A percentile compares a stretch with the other conserved stretches of the same genome.
Conservation (phyloP, 2,329 filamentous ascomycete species). For the Raffaelea ambrosiae region DNA sequence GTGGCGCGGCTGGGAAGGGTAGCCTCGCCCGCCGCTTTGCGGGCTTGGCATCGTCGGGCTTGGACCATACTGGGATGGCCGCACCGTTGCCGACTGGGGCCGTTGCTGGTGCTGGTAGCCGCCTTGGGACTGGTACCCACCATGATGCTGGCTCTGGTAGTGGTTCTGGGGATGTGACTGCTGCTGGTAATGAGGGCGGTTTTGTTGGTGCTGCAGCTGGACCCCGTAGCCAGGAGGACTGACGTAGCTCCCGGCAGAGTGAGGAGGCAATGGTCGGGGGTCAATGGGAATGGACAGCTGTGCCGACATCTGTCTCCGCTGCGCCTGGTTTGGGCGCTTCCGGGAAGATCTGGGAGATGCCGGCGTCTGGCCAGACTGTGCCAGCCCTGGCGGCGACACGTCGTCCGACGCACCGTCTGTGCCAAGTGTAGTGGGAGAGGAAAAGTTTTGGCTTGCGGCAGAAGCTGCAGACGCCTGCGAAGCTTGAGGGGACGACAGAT, state of each 20-base stretch:
- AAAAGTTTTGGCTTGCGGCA: background rate
- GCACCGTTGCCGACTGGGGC: constrained; percentile 25
- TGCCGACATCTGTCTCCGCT: constrained; percentile 53
- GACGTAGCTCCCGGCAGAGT: constrained; percentile 20
- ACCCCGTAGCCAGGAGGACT: constrained; percentile 20
- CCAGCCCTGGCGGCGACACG: background rate
- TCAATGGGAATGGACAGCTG: constrained; percentile 50
- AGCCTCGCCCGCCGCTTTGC: constrained; percentile 9
- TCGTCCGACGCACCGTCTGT: too few species aligned
- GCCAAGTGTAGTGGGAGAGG: background rate
- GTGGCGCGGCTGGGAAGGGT: constrained; percentile 18
- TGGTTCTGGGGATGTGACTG: constrained; percentile 18
- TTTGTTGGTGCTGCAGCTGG: constrained; percentile 19
- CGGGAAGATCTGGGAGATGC: constrained; percentile 15
- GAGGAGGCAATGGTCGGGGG: constrained; percentile 25
- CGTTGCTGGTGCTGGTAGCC: constrained; percentile 10
- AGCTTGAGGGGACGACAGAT: background rate
- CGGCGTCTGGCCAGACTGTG: constrained; percentile 2
- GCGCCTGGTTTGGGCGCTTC: constrained; percentile 54
- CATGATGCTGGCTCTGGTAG: constrained; percentile 16
- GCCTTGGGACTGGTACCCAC: constrained; percentile 4
- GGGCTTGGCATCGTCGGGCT: constrained; percentile 7
- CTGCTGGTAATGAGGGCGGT: constrained; percentile 18
- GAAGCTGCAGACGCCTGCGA: background rate
- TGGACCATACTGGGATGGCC: constrained; percentile 16